phyloP scores from a whole-genome alignment of 306 rosid genomes.

The Carpinus fangiana region DNA sequence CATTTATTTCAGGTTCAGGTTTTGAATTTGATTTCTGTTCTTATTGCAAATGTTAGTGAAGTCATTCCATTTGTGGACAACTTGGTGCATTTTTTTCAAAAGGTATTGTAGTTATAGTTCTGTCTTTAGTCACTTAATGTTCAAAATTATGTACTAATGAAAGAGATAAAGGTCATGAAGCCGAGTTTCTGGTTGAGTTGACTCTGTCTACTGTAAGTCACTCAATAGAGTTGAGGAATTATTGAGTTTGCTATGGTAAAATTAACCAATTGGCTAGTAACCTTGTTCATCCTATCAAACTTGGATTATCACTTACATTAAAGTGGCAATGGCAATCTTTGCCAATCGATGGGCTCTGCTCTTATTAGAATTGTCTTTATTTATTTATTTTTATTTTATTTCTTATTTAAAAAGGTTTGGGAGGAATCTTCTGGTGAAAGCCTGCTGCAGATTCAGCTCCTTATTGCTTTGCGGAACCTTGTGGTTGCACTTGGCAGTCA shows the following conservation, averaged over 20 bases:
- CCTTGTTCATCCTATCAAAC: slow-evolving; percentile 14
- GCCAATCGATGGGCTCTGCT: slow-evolving; percentile 14
- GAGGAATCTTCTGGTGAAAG: slow-evolving; percentile 96
- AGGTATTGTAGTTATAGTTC: slow-evolving; percentile 47
- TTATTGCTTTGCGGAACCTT: slow-evolving; percentile 83
- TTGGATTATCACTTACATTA: slow-evolving; percentile 23
- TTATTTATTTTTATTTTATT: slow-evolving; percentile 1
- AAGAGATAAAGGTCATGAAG: neutral
- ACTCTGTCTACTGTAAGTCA: slow-evolving; percentile 10
- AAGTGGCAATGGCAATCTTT: slow-evolving; percentile 21
- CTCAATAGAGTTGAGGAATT: slow-evolving; percentile 17
- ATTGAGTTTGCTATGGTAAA: slow-evolving; percentile 14
- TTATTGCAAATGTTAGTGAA: slow-evolving; percentile 72
- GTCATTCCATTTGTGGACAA: slow-evolving; percentile 73
- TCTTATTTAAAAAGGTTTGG: slow-evolving; percentile 65
- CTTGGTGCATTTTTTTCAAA: slow-evolving; percentile 83
- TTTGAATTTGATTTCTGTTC: slow-evolving; percentile 78
- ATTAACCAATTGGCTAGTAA: neutral
- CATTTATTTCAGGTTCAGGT: slow-evolving; percentile 79
- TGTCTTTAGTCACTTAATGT: slow-evolving; percentile 18
- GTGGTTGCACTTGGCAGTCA: slow-evolving; percentile 86
- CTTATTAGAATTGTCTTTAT: slow-evolving; percentile 13
- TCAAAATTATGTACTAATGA: neutral
- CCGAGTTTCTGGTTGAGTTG: slow-evolving; percentile 20
- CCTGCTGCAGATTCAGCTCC: slow-evolving; percentile 92